Evolutionary conservation across 306 rosid species (phyloP), one percentile per base, ranked within the genome.

Genomic region (Pueraria montana): DNA sequence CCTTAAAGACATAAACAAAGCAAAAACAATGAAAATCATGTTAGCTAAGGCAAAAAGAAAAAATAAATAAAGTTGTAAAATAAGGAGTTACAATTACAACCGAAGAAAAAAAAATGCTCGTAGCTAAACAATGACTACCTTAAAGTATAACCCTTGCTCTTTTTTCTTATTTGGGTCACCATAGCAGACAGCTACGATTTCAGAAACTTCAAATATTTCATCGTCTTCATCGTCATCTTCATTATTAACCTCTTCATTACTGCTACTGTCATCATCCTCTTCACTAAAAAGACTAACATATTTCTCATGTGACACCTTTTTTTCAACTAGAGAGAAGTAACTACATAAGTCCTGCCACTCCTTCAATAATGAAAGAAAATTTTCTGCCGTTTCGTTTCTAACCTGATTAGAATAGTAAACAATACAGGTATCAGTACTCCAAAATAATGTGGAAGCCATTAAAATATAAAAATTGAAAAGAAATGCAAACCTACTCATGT

Each of bases 371-470:
- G 80, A 23, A 11, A 93, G 88, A 65, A 91, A 95, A 61, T 88
- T 88, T 24, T 95, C 97, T 0, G 98, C 97, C 0, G 87, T 14
- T 86, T 93, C 98, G 63, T 91, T 93, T 77, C 97, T 86, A 8
- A 95, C 98, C 98, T 95, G 87, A 10, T 43, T 43, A 43, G 52
- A 63, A 83, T 6, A 9, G 18, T 11, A 56, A 45, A 21, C 8
- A 40, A 14, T 11, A 34, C 0, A 52, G 12, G 45, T 34, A 27
- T 32, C 21, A 78, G 67, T 48, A 50, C 2, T 55, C 55, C 17
- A 27, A 32, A 17, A 34, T 9, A 40, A 34, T 10, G n/a, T 6
- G 23, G 8, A 0, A 36, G 6, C 40, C 40, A 36, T 36, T 36
- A 36, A 36, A 36, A 30, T 30, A 30, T 30, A 30, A 30, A 30